Evolutionary conservation across 2,329 filamentous ascomycete genomes (phyloP).

Genomic region (Nemania bipapillata): DNA sequence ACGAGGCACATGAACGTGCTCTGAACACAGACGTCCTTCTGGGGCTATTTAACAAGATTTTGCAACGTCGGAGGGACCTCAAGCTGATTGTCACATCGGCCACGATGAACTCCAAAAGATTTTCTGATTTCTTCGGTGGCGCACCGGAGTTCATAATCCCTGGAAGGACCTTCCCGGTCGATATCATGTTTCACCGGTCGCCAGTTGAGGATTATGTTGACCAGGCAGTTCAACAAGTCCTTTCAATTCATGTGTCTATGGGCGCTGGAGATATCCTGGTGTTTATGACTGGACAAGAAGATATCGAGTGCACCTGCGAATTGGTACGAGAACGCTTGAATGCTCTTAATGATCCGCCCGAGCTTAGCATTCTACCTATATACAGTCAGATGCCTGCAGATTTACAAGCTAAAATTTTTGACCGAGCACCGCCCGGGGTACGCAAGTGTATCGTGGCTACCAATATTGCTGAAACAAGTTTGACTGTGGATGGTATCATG

Average conservation of each 20-base stretch:
- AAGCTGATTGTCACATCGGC: conserved; percentile 98
- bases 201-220: conserved; percentile 98
- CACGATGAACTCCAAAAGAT: conserved; percentile 97
- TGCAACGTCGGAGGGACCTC: conserved; percentile 86
- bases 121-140: conserved; percentile 94
- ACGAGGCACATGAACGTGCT: conserved; percentile 96
- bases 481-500: conserved; percentile 99
- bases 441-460: conserved; percentile 98
- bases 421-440: conserved; percentile 86
- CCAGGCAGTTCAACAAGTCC: conserved; percentile 92
- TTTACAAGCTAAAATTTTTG: conserved; percentile 96
- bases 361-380: conserved; percentile 93
- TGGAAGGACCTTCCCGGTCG: conserved; percentile 94
- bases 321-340: conserved; percentile 87
- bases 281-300: conserved; percentile 99
- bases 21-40: conserved; percentile 97
- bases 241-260: conserved; percentile 96
- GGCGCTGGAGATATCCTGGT: conserved; percentile 92
- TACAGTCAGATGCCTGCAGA: conserved; percentile 99
- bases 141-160: conserved; percentile 97
- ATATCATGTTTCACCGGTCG: conserved; percentile 93
- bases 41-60: conserved; percentile 96
- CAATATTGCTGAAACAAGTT: conserved; percentile 96
- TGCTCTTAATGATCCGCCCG: conserved; percentile 91
- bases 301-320: conserved; percentile 97